Base-by-base conservation (phyloP, 2,329 filamentous ascomycete species). In the Colletotrichum chlorophyti region DNA sequence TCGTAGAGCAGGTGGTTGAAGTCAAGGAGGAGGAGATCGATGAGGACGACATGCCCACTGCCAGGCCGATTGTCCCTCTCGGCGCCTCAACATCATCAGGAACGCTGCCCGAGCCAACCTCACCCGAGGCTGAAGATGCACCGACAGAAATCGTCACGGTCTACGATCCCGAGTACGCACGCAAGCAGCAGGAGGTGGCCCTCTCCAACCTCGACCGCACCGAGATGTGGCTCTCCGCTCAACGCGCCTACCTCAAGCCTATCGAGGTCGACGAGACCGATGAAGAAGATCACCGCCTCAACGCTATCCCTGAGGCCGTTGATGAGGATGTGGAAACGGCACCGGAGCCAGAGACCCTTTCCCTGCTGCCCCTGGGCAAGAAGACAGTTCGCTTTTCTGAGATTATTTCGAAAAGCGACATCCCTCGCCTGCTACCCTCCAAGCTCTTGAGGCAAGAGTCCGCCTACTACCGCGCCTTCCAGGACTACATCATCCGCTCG, bases 391-490 rank as follows among this genome's bases (percentile, higher is more conserved):
- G 88, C 50, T 94, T 94, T 70, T 88, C 87, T 2, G 81, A 86
- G 60, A 74, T 76, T 51, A 74, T 79, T 61, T 75, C 74, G 35
- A 73, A 72, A 65, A 76, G 70, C 59, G 74, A 78, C 32, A 72
- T 79, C 37, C 80, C 82, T 21, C 79, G 79, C 65, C 74, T 73
- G 31, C 74, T 86, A 15, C 83, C 83, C 9, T 75, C 82, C 53
- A 76, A 81, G 74, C 73, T 87, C 26, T 55, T 72, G 21, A 80
- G 79, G 55, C 79, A 84, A 68, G 91, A 95, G 68, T 88, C 89
- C 4, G 90, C 93, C 5, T 97, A 97, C 74, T 94, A 93, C 76
- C 89, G 91, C 61, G 92, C 92, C 9, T 97, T 97, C 72, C 87
- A 92, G 65, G 87, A 89, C 68, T 83, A 91, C 64, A 78, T 88